Percentiles rank a stretch among this genome's conserved stretches.
These are phyloP conservation scores for Vinca minor DNA, from an alignment of 257 asterid species.

Conservation along the genomic window DNA sequence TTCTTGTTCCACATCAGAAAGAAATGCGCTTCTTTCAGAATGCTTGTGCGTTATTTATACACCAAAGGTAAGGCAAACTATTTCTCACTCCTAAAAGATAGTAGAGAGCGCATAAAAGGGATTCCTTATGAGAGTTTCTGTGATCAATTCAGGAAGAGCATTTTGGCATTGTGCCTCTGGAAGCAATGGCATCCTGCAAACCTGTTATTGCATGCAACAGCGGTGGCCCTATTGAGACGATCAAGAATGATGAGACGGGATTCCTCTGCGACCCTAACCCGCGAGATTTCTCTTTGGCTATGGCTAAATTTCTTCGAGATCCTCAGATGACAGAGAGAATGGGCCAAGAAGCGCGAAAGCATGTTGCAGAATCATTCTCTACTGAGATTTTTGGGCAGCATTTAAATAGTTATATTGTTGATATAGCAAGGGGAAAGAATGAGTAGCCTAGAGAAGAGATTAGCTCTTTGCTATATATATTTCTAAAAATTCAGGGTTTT, in stretches of 20 bases:
- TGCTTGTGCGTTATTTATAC: constrained; percentile 83
- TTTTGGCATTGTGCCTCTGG: constrained; percentile 94
- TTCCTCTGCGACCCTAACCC: constrained; percentile 77
- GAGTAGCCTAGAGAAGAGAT: constrained; percentile 20
- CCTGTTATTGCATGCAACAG: constrained; percentile 81
- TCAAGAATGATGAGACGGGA: constrained; percentile 65
- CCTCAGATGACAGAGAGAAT: constrained; percentile 54
- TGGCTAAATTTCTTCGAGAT: constrained; percentile 58
- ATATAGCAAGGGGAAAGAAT: constrained; percentile 45
- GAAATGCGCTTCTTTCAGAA: constrained; percentile 62
- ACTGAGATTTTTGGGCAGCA: constrained; percentile 68
- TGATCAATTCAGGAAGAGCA: constrained; percentile 61
- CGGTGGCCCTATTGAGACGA: constrained; percentile 89
- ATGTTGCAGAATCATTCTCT: constrained; percentile 58
- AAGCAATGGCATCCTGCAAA: constrained; percentile 92
- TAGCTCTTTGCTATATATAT: too few relatives aligned
- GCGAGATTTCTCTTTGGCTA: constrained; percentile 59
- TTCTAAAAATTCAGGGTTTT: too few relatives aligned
- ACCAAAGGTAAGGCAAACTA: constrained; percentile 48
- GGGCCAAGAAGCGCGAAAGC: constrained; percentile 68
- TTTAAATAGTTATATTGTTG: constrained; percentile 52
- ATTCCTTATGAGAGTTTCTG: background rate
- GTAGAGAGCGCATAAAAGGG: background rate
- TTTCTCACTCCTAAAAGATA: background rate
- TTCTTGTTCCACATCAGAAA: constrained; percentile 79